Percentiles rank a stretch among this genome's conserved stretches.
phyloP scores from a whole-genome alignment of 129 eudicot genomes.

The Flaveria ramosissima region DNA sequence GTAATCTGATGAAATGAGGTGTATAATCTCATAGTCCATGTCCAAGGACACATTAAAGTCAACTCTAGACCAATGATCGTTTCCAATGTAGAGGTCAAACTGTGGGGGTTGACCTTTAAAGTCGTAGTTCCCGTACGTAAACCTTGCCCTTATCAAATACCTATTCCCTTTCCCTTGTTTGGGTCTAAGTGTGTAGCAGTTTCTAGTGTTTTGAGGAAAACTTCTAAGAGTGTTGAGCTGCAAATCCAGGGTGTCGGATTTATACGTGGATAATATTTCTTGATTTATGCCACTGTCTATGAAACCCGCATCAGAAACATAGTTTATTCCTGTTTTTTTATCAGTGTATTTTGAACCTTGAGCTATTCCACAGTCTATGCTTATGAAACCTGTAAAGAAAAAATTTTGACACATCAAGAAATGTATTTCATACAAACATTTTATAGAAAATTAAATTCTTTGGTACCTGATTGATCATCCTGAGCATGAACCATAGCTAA shows the following conservation, averaged over 20 bases:
- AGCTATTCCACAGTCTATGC: conserved; percentile 54
- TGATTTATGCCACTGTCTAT: conserved; percentile 34
- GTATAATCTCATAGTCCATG: conserved; percentile 40
- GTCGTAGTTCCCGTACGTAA: conserved; percentile 57
- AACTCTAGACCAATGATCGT: conserved; percentile 43
- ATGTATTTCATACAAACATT: not conserved
- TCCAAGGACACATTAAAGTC: not conserved
- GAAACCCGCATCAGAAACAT: conserved; percentile 37
- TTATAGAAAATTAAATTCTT: not conserved
- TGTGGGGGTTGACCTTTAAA: conserved; percentile 23
- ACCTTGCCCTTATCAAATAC: conserved; percentile 43
- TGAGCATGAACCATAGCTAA: conserved; percentile 19
- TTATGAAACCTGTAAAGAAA: conserved; percentile 43
- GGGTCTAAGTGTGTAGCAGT: conserved; percentile 52
- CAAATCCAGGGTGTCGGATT: not conserved
- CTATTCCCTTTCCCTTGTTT: conserved; percentile 34
- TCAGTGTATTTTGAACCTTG: conserved; percentile 35
- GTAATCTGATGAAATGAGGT: conserved; percentile 34
- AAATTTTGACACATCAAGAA: not conserved
- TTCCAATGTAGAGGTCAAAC: conserved; percentile 55
- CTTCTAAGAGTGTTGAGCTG: conserved; percentile 44
- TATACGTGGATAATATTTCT: conserved; percentile 13
- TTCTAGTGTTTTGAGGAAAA: conserved; percentile 46
- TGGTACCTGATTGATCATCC: conserved; percentile 22
- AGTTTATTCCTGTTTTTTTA: conserved; percentile 18